A percentile compares a stretch with the other conserved stretches of the same genome.
phyloP scores from a whole-genome alignment of 805 yeast species.

The Yarrowia sp. region DNA sequence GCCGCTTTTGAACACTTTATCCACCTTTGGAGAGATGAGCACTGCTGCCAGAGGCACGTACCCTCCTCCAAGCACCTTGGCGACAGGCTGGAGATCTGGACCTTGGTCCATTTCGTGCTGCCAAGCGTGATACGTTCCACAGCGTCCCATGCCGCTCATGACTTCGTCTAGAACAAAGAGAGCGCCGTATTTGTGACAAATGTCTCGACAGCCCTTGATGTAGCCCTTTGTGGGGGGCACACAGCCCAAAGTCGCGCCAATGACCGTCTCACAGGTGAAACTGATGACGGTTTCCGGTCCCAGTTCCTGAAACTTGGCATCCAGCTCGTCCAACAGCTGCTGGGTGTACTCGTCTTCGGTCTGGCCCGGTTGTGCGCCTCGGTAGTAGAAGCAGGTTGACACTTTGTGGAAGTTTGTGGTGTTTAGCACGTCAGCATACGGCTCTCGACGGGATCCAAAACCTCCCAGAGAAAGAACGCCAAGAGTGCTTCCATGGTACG shows the following conservation, averaged over 20 bases:
- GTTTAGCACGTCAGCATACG: slow-evolving; percentile 13
- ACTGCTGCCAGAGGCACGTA: slow-evolving; percentile 54
- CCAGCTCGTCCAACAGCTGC: slow-evolving; percentile 54
- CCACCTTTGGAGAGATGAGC: slow-evolving; percentile 31
- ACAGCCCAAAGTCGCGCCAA: slow-evolving; percentile 58
- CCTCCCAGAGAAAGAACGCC: slow-evolving; percentile 26
- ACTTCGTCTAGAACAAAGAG: slow-evolving; percentile 62
- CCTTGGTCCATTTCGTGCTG: slow-evolving; percentile 52
- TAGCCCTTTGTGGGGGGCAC: slow-evolving; percentile 57
- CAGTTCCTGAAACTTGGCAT: slow-evolving; percentile 53
- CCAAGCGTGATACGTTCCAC: slow-evolving; percentile 58
- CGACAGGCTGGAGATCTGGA: slow-evolving; percentile 56
- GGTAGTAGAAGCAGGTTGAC: slow-evolving; percentile 43
- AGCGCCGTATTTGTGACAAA: slow-evolving; percentile 61
- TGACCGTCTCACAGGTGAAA: slow-evolving; percentile 56
- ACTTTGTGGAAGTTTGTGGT: slow-evolving; percentile 23
- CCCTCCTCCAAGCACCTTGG: slow-evolving; percentile 49
- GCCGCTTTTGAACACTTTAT: slow-evolving; percentile 8
- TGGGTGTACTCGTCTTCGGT: slow-evolving; percentile 54
- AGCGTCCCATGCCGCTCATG: slow-evolving; percentile 64
- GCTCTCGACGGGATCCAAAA: slow-evolving; percentile 8
- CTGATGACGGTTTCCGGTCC: slow-evolving; percentile 57
- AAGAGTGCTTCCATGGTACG: slow-evolving; percentile 60
- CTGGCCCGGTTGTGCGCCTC: slow-evolving; percentile 50
- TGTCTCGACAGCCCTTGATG: slow-evolving; percentile 55